Evolutionary conservation across 257 asterid species (phyloP), one percentile per base, ranked within the genome.

Genomic region (Salvia miltiorrhiza): DNA sequence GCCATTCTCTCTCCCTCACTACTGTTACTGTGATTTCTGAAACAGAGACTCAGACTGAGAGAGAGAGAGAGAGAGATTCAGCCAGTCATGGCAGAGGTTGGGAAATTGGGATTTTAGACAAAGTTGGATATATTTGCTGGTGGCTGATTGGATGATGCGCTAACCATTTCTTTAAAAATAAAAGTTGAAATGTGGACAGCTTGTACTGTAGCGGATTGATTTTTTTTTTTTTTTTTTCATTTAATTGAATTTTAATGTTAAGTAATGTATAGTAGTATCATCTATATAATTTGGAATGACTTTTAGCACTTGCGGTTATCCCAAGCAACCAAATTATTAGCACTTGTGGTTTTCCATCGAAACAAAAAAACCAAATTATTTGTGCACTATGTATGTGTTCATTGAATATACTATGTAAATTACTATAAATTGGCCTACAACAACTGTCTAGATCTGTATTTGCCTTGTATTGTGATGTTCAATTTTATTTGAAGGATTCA

Each of bases 1-100:
- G 74, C 77, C 84, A 81, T 77, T 45, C 40, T 60, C 49, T 35
- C 64, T 35, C 64, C 24, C 65, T 43, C 64, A n/a, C n/a, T n/a
- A n/a, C n/a, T n/a, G n/a, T n/a, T n/a, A 12, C 32, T 4, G 35
- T n/a, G 14, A 9, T 30, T 30, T 68, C 41, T 65, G 23, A 45
- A 57, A 35, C 75, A 40, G 74, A 49, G 58, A 72, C 30, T 4
- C 30, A 1, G 3, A 26, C 30, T 26, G 74, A 40, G 69, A 62
- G 61, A 63, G 54, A n/a, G 50, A 67, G 59, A 59, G 65, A 30
- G 12, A 39, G 65, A 37, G 63, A 9, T 43, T 58, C 20, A 9
- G 3, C 17, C 23, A 11, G 69, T 45, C 54, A 23, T 53, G 19
- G 37, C 3, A 66, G 74, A 63, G 60, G 75, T 77, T 73, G 55